Conservation (phyloP, 768 basidiomycete species). For the Russula sp. region DNA sequence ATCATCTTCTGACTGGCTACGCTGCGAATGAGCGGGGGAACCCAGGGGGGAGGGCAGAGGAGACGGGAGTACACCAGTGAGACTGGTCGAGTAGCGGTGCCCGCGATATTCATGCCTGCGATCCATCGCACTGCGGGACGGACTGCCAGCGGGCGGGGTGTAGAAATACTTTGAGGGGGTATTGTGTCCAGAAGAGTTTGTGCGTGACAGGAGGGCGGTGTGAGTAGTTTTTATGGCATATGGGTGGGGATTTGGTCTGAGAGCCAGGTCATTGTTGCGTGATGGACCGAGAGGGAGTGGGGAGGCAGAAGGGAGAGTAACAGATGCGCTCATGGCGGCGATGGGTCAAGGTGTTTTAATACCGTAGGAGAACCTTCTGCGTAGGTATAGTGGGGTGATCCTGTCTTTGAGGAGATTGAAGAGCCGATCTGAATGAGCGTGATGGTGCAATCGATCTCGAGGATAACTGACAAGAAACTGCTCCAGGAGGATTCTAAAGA, state of each 20-base stretch:
- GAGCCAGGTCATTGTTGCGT: slow-evolving; percentile 24
- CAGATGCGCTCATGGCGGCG: not conserved
- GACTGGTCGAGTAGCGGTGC: slow-evolving; percentile 43
- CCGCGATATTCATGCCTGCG: slow-evolving; percentile 29
- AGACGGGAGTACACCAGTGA: slow-evolving; percentile 37
- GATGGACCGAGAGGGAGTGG: slow-evolving; percentile 10
- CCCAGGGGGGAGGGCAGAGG: slow-evolving; percentile 41
- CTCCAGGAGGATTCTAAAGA: not conserved
- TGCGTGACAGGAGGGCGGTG: slow-evolving; percentile 62
- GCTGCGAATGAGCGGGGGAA: slow-evolving; percentile 14
- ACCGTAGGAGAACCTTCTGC: not conserved
- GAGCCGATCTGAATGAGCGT: not conserved
- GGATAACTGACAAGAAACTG: not conserved
- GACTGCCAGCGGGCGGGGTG: slow-evolving; percentile 37
- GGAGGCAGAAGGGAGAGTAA: not conserved
- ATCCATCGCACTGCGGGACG: slow-evolving; percentile 23
- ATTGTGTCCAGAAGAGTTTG: slow-evolving; percentile 46
- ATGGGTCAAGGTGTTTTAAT: not conserved
- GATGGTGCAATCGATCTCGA: not conserved
- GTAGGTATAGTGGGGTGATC: not conserved
- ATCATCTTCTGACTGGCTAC: slow-evolving; percentile 5
- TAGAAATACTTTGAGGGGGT: slow-evolving; percentile 37
- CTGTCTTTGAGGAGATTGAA: not conserved
- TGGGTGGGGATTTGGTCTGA: slow-evolving; percentile 65
- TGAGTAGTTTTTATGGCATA: slow-evolving; percentile 80